Evolutionary conservation across 2,329 filamentous ascomycete species (phyloP).

Genomic region (Penicillium sp.): DNA sequence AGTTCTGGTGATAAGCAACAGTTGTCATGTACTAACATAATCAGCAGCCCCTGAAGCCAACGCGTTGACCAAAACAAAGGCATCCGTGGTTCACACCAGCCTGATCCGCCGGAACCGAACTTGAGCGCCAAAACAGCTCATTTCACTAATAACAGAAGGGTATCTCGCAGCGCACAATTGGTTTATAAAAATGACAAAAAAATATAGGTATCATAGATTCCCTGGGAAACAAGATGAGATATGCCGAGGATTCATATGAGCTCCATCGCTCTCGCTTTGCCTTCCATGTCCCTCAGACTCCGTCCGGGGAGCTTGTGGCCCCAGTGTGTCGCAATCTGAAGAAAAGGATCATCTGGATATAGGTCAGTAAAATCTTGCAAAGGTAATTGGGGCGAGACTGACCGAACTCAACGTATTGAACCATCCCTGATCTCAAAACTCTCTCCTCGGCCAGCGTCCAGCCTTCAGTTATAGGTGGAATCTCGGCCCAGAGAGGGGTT

Average conservation of each 20-base stretch:
- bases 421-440: not conserved
- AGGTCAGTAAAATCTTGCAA: not conserved
- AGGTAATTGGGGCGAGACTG: not conserved
- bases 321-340: not conserved
- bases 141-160: not conserved
- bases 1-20: too few species aligned
- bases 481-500: not conserved
- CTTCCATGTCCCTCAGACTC: constrained; percentile 1
- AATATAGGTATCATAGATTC: not conserved
- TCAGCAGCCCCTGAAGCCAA: not conserved
- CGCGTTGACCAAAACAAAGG: constrained; percentile 22
- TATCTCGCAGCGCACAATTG: not conserved
- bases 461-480: not conserved
- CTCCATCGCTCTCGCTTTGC: not conserved
- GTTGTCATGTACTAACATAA: not conserved
- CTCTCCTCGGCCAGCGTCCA: not conserved
- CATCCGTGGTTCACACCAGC: constrained; percentile 31
- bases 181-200: not conserved
- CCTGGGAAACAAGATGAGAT: not conserved
- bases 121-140: not conserved
- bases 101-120: constrained; percentile 13
- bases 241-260: not conserved
- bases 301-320: not conserved
- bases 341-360: not conserved
- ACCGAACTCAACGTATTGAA: not conserved